A percentile compares a stretch with the other conserved stretches of the same genome.
phyloP scores from a whole-genome alignment of 352 stramenopile species.

The Pythium chondricola region DNA sequence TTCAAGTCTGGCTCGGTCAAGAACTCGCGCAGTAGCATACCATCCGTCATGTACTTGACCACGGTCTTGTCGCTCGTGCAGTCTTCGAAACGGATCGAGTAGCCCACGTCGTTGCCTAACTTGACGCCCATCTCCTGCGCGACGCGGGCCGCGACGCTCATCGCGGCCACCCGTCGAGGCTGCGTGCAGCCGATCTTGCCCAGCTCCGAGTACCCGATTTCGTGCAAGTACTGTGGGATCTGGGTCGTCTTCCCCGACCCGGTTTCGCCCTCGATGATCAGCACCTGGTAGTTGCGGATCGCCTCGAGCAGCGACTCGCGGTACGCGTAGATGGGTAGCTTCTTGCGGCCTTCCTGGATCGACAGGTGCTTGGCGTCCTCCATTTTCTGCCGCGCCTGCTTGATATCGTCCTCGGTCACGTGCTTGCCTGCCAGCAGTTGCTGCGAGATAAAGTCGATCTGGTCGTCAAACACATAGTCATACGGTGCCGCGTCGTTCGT shows the following conservation, averaged over 20 bases:
- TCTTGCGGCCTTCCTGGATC: conserved; percentile 93
- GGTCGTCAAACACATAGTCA: conserved; percentile 97
- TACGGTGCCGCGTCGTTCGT: conserved; percentile 81
- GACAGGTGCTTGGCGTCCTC: conserved; percentile 86
- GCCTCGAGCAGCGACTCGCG: conserved; percentile 96
- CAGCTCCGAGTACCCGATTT: conserved; percentile 97
- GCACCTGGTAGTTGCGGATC: conserved; percentile 91
- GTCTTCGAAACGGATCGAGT: conserved; percentile 99
- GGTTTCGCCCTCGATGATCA: conserved; percentile 90
- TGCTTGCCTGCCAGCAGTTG: conserved; percentile 84
- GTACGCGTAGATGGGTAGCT: conserved; percentile 97
- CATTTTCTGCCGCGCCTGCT: conserved; percentile 65
- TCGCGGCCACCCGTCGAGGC: conserved; percentile 95
- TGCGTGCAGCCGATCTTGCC: conserved; percentile 95
- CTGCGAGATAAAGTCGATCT: conserved; percentile 98
- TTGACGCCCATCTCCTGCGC: conserved; percentile 98
- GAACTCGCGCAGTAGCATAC: conserved; percentile 99
- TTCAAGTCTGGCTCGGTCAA: conserved; percentile 96
- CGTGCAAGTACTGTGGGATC: conserved; percentile 97
- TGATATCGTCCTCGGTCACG: conserved; percentile 74
- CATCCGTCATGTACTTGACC: conserved; percentile 99
- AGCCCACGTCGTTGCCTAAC: conserved; percentile 96
- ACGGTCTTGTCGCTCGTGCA: conserved; percentile 96
- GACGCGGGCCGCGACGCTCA: conserved; percentile 98
- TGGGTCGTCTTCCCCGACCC: conserved; percentile 98